Percentiles rank a stretch among this genome's conserved stretches.
Evolutionary conservation across 202 grass and related monocot genomes (phyloP).

Genomic region (Saccharum hybrid): DNA sequence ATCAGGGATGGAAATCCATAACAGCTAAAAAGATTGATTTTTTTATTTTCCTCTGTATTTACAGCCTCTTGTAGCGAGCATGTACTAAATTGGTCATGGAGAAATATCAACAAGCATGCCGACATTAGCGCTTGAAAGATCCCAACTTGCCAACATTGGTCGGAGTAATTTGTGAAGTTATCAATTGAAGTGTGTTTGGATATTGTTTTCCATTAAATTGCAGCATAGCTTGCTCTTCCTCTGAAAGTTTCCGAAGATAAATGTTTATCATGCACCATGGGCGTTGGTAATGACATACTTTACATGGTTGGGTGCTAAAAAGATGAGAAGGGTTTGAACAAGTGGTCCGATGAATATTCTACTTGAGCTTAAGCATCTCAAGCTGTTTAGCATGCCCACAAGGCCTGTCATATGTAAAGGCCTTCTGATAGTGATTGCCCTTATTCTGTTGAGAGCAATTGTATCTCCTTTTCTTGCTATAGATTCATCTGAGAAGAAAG

Average conservation of each 20-base stretch:
- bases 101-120: background rate
- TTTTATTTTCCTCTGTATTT: constrained; percentile 26
- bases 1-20: constrained; percentile 2
- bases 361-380: constrained; percentile 60
- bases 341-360: constrained; percentile 51
- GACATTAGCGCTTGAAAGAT: constrained; percentile 5
- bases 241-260: background rate
- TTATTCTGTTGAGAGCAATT: constrained; percentile 62
- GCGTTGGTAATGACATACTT: background rate
- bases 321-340: constrained; percentile 38
- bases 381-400: constrained; percentile 53
- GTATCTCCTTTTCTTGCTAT: constrained; percentile 64
- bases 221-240: background rate
- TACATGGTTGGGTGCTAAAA: constrained; percentile 4
- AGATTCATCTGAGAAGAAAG: constrained; percentile 55
- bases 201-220: constrained; percentile 26
- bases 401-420: constrained; percentile 63
- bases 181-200: constrained; percentile 3
- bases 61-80: constrained; percentile 19
- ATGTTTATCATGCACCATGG: background rate
- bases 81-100: background rate
- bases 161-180: constrained; percentile 3
- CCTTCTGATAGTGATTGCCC: constrained; percentile 56
- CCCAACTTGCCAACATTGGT: background rate
- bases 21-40: background rate